Conservation (phyloP, 2,329 filamentous ascomycete genomes). For the Tolypocladium pustulatum region DNA sequence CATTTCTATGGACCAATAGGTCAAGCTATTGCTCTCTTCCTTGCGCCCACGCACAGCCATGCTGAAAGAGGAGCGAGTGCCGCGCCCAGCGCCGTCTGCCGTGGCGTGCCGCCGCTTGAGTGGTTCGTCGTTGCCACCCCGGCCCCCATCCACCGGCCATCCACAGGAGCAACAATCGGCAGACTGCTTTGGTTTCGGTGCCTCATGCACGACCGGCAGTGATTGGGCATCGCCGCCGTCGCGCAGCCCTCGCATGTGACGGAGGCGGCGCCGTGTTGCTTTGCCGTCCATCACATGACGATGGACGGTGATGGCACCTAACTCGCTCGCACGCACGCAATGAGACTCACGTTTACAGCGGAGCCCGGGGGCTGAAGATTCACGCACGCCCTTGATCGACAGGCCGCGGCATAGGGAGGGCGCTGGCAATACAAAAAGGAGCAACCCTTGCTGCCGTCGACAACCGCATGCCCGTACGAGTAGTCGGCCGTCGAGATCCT, state of each 20-base stretch:
- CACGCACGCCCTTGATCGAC: background rate
- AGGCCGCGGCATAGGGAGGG: background rate
- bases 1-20: background rate
- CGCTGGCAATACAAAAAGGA: background rate
- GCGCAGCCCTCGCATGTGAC: background rate
- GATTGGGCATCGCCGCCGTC: background rate
- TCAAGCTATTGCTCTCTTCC: background rate
- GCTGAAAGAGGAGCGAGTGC: background rate
- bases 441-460: background rate
- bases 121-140: background rate
- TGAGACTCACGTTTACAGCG: background rate
- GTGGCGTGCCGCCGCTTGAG: background rate
- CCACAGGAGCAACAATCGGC: background rate
- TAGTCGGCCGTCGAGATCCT: background rate
- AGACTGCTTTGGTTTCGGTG: background rate
- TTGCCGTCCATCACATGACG: background rate
- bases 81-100: background rate
- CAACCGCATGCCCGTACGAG: background rate
- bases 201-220: background rate
- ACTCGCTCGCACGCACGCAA: background rate
- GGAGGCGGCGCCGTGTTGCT: background rate
- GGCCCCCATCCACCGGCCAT: background rate
- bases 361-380: background rate
- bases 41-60: background rate
- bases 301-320: background rate